These are phyloP conservation scores for Fraxinus cuspidata DNA, from an alignment of 257 asterid species.

Conservation along the genomic window DNA sequence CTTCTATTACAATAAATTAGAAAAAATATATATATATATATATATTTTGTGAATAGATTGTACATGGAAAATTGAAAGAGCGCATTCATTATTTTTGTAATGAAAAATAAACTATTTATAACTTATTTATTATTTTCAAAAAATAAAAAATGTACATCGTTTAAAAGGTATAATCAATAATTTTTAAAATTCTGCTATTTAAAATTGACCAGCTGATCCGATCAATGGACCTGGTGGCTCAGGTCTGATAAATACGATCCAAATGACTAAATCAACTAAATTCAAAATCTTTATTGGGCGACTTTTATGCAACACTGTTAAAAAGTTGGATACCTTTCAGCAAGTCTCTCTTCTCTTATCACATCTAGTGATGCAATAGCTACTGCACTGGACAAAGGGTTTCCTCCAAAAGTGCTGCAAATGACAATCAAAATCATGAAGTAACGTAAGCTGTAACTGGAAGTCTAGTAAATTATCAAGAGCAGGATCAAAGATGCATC, in stretches of 20 bases:
- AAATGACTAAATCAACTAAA: neutral
- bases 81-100: too few species aligned
- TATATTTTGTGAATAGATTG: too few species aligned
- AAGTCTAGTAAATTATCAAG: neutral
- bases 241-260: neutral
- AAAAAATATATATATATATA: too few species aligned
- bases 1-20: too few species aligned
- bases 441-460: neutral
- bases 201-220: too few species aligned
- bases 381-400: slow-evolving; percentile 95
- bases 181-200: too few species aligned
- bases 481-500: neutral
- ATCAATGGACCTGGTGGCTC: too few species aligned
- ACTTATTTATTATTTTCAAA: too few species aligned
- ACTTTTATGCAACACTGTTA: slow-evolving; percentile 1
- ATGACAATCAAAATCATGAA: slow-evolving; percentile 15
- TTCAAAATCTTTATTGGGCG: neutral
- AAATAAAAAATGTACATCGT: too few species aligned
- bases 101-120: too few species aligned
- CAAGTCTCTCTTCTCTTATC: slow-evolving; percentile 72
- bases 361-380: slow-evolving; percentile 86
- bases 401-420: slow-evolving; percentile 94
- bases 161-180: too few species aligned
- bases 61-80: too few species aligned
- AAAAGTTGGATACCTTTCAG: slow-evolving; percentile 63